Evolutionary conservation across 2,329 filamentous ascomycete species (phyloP).

Genomic region (Penicillium sp.): DNA sequence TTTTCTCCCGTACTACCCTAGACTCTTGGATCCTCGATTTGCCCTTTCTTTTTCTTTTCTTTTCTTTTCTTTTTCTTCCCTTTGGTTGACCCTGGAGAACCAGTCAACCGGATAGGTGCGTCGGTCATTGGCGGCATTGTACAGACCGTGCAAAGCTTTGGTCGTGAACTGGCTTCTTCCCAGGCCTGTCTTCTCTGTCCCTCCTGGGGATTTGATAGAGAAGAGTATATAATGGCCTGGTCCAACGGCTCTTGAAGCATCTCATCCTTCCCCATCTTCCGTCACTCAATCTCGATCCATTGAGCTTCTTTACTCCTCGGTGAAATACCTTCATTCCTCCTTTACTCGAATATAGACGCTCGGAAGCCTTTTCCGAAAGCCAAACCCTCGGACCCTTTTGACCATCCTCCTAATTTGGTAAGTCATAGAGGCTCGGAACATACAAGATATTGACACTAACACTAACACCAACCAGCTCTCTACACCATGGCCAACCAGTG

Average conservation of each 20-base stretch:
- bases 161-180: constrained; percentile 6
- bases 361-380: constrained; percentile 15
- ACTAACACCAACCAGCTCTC: background rate
- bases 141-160: constrained; percentile 8
- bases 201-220: constrained; percentile 1
- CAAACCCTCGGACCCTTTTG: constrained; percentile 17
- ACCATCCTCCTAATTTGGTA: constrained; percentile 15
- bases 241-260: constrained; percentile 2
- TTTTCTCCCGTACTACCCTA: background rate
- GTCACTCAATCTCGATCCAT: background rate
- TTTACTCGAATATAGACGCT: background rate
- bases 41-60: background rate
- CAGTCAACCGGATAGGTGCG: constrained; percentile 11
- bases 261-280: background rate
- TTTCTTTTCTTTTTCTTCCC: background rate
- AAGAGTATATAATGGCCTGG: constrained; percentile 13
- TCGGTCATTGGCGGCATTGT: constrained; percentile 11
- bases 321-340: background rate
- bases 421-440: constrained; percentile 15
- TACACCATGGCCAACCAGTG: constrained; percentile 38
- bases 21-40: background rate
- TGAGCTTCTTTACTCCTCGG: background rate
- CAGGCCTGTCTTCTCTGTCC: background rate
- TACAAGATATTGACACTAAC: background rate
- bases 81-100: constrained; percentile 2